These are phyloP conservation scores for Pseudoturritis turrita DNA, from an alignment of 345 rosid genomes.

Conservation along the genomic window DNA sequence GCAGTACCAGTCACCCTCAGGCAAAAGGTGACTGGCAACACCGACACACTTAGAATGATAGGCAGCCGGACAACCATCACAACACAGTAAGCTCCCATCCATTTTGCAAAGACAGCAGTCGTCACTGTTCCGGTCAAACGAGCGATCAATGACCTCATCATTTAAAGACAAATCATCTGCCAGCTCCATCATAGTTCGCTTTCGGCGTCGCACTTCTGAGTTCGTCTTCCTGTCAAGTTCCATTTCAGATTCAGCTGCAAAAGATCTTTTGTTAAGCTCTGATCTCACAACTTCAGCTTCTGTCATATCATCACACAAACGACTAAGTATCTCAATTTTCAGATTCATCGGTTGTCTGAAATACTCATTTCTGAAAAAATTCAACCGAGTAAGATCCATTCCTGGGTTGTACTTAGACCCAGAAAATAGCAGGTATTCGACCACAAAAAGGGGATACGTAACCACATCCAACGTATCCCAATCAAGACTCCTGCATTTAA, in stretches of 20 bases:
- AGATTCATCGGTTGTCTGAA: conserved; percentile 59
- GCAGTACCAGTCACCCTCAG: conserved; percentile 97
- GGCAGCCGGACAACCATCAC: conserved; percentile 99
- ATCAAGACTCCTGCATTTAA: conserved; percentile 78
- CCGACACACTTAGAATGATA: conserved; percentile 96
- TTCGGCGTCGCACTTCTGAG: conserved; percentile 52
- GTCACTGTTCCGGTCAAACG: conserved; percentile 77
- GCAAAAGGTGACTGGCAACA: conserved; percentile 71
- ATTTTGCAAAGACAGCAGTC: conserved; percentile 95
- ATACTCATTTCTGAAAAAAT: conserved; percentile 61
- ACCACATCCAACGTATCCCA: conserved; percentile 77
- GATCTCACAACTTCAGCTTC: conserved; percentile 68
- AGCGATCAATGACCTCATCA: conserved; percentile 52
- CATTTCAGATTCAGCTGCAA: conserved; percentile 55
- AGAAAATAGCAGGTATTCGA: conserved; percentile 65
- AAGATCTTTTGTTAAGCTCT: conserved; percentile 71
- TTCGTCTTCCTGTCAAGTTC: conserved; percentile 54
- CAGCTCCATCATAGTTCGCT: conserved; percentile 40
- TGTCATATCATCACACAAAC: conserved; percentile 76
- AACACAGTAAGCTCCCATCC: conserved; percentile 92
- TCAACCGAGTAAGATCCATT: conserved; percentile 52
- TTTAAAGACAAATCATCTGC: conserved; percentile 46
- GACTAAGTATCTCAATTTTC: conserved; percentile 67
- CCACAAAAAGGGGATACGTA: conserved; percentile 87
- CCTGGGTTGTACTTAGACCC: conserved; percentile 48